Percentiles rank a stretch among this genome's conserved stretches.
phyloP scores from a whole-genome alignment of 2,329 filamentous ascomycete genomes.

The Colletotrichum orchidophilum region DNA sequence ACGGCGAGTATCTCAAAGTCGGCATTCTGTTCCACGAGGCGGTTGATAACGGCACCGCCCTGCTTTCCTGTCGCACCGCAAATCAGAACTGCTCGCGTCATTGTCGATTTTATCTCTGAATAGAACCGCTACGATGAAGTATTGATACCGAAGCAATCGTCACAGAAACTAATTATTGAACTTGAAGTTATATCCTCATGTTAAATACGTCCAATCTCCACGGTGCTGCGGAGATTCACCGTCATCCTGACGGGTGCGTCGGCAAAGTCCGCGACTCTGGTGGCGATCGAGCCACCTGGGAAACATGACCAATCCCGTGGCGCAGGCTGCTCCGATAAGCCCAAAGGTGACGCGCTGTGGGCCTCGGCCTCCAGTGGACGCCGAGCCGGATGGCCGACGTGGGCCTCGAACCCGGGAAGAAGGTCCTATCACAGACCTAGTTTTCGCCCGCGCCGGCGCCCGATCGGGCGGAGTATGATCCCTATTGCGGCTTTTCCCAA shows the following conservation, averaged over 20 bases:
- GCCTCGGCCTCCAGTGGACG: not conserved
- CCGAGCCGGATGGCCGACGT: not conserved
- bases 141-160: not conserved
- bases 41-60: conserved; percentile 46
- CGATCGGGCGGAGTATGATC: not conserved
- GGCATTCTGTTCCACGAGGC: conserved; percentile 42
- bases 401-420: too few species aligned
- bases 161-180: too few species aligned
- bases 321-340: not conserved
- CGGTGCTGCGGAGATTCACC: not conserved
- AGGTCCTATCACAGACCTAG: too few species aligned
- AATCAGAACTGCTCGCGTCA: conserved; percentile 44
- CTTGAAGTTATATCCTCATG: too few species aligned
- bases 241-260: not conserved
- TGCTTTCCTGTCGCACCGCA: conserved; percentile 50
- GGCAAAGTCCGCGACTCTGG: not conserved
- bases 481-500: not conserved
- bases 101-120: conserved; percentile 3
- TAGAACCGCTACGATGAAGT: not conserved
- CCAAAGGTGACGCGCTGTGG: too few species aligned
- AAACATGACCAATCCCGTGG: not conserved
- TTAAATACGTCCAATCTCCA: not conserved
- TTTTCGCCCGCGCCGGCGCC: too few species aligned
- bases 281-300: not conserved
- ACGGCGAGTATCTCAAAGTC: conserved; percentile 65